These are phyloP conservation scores for Rhynchospora tenuis DNA, from an alignment of 176 grass and related monocot genomes.

Conservation along the genomic window DNA sequence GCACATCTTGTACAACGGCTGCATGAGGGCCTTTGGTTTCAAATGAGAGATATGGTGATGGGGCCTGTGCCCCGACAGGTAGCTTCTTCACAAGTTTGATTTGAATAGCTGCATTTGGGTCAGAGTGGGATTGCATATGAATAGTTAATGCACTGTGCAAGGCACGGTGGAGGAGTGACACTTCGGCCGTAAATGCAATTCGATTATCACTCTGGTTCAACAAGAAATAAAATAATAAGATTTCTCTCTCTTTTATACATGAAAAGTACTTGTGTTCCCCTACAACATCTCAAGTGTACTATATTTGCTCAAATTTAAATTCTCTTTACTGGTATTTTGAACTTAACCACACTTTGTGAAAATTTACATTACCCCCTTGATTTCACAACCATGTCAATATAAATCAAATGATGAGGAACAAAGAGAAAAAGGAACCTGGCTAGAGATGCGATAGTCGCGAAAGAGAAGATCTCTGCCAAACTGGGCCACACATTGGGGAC, in stretches of 20 bases:
- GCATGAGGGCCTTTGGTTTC: constrained; percentile 83
- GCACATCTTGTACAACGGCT: constrained; percentile 93
- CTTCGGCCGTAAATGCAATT: constrained; percentile 71
- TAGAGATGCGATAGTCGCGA: constrained; percentile 80
- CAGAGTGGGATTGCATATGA: constrained; percentile 58
- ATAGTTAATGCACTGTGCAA: constrained; percentile 78
- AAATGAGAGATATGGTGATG: constrained; percentile 74
- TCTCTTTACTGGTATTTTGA: not conserved
- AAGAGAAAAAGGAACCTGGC: constrained; percentile 36
- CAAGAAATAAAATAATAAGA: not conserved
- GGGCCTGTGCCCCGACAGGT: constrained; percentile 40
- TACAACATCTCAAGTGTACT: not conserved
- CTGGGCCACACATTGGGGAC: constrained; percentile 81
- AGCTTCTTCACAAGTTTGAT: constrained; percentile 92
- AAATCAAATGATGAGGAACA: not conserved
- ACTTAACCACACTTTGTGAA: not conserved
- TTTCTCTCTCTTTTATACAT: not conserved
- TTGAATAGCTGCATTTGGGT: constrained; percentile 58
- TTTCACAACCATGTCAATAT: not conserved
- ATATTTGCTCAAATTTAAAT: not conserved
- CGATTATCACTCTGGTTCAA: constrained; percentile 20
- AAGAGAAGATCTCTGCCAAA: constrained; percentile 87
- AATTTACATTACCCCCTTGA: not conserved
- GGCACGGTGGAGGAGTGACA: constrained; percentile 75
- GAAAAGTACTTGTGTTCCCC: not conserved